phyloP scores from a whole-genome alignment of 805 yeast species.

The Candida michaelii region DNA sequence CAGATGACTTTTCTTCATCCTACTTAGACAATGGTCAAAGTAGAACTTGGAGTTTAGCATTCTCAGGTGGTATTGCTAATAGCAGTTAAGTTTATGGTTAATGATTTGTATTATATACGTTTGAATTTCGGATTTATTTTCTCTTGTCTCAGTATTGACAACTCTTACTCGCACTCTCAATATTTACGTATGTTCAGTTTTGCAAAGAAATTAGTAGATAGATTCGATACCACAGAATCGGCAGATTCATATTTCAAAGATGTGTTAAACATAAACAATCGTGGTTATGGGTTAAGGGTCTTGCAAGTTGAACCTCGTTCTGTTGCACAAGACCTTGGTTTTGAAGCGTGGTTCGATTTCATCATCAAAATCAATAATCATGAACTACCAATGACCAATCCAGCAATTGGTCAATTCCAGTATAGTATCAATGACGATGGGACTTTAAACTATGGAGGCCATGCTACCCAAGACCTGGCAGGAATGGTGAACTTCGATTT shows the following conservation, averaged over 20 bases:
- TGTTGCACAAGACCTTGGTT: constrained; percentile 30
- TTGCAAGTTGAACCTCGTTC: constrained; percentile 40
- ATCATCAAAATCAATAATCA: constrained; percentile 78
- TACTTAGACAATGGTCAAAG: constrained; percentile 64
- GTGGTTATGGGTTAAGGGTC: constrained; percentile 42
- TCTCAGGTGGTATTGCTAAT: constrained; percentile 49
- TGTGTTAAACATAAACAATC: constrained; percentile 32
- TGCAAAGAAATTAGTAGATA: constrained; percentile 43
- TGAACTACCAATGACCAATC: constrained; percentile 47
- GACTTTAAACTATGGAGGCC: constrained; percentile 35
- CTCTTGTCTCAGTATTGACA: too few relatives aligned
- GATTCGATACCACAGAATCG: constrained; percentile 27
- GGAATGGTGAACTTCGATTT: constrained; percentile 41
- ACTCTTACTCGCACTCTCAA: not conserved
- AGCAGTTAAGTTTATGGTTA: constrained; percentile 10
- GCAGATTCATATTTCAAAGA: constrained; percentile 38
- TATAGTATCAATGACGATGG: constrained; percentile 44
- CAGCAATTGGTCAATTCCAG: constrained; percentile 25
- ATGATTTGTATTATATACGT: constrained; percentile 5
- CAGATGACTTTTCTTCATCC: constrained; percentile 20
- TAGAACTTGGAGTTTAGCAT: constrained; percentile 61
- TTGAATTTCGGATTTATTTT: not conserved
- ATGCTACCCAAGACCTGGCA: constrained; percentile 31
- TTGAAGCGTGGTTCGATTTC: constrained; percentile 88
- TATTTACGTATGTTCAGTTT: constrained; percentile 38